Base-by-base conservation (phyloP, 2,329 filamentous ascomycete species). In the Incumbomyces lentus region DNA sequence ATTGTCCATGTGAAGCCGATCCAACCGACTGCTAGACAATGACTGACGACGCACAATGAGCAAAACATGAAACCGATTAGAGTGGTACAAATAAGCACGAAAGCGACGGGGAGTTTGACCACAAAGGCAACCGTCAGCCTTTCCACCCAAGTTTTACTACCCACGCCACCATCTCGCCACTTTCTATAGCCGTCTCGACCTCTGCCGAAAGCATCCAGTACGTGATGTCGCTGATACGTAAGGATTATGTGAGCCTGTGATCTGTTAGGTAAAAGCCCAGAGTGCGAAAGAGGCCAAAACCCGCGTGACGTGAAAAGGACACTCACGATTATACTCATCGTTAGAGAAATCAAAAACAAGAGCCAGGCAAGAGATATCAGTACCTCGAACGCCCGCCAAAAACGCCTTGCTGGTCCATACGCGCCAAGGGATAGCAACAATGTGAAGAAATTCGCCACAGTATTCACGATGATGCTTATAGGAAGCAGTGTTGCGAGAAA, bases 361-460 rank as follows among this genome's bases (percentile, higher is more conserved):
- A 54, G 42, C 52, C 52, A 52, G 11, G 44, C 41, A n/a, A 54
- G 41, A 2, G 52, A 38, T 29, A 54, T 50, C 17, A 54, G 52
- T 26, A 48, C 34, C 35, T 54, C 49, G 18, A 54, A 47, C 14
- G 49, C 41, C 18, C 38, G 31, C 30, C 37, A 50, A 43, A 50
- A 54, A 30, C 40, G 52, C 6, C 42, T 41, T 12, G 52, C 44
- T 3, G 44, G 38, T 2, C 52, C 52, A 39, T 44, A 52, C 19
- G 51, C 49, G 35, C 52, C 52, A 10, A 54, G 35, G 2, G 52
- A 34, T 7, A 45, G 46, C 4, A 50, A 47, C 39, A 54, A 49
- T 12, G 52, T 54, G 42, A 54, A 52, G 40, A 54, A 46, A 12
- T 44, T 47, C 13, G 49, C 52, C 34, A 54, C 52, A 1, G 47